Evolutionary conservation across 2,329 filamentous ascomycete species (phyloP).

Genomic region (Penicillium sp.): DNA sequence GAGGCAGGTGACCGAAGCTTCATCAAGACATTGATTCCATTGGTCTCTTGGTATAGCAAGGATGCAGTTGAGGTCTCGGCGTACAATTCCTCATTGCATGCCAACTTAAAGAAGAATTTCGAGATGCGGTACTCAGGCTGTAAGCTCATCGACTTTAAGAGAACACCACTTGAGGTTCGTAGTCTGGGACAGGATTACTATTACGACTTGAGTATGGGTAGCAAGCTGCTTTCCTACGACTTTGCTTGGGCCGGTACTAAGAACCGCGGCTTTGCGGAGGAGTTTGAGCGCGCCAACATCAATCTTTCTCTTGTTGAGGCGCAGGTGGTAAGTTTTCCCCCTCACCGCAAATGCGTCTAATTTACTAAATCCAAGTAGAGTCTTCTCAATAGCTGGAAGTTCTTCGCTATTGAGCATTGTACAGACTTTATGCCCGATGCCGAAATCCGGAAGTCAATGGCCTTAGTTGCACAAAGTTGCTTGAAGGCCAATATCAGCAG

Average conservation of each 20-base stretch:
- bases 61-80: conserved; percentile 74
- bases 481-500: conserved; percentile 72
- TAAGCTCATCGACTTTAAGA: conserved; percentile 75
- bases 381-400: conserved; percentile 86
- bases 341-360: conserved; percentile 24
- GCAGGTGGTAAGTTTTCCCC: conserved; percentile 66
- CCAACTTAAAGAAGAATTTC: conserved; percentile 82
- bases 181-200: conserved; percentile 75
- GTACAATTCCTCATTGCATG: conserved; percentile 85
- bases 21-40: conserved; percentile 68
- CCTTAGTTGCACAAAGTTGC: conserved; percentile 73
- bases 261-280: conserved; percentile 72
- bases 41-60: conserved; percentile 75
- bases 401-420: conserved; percentile 79
- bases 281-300: conserved; percentile 82
- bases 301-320: conserved; percentile 92
- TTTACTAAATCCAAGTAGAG: conserved; percentile 49
- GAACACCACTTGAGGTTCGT: conserved; percentile 64
- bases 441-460: conserved; percentile 66
- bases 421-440: conserved; percentile 56
- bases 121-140: conserved; percentile 72
- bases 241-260: conserved; percentile 68
- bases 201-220: conserved; percentile 75
- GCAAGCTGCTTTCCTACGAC: conserved; percentile 74
- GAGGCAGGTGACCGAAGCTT: conserved; percentile 69